Base-by-base conservation (phyloP, 352 stramenopile genomes). In the Pythium guiyangense region DNA sequence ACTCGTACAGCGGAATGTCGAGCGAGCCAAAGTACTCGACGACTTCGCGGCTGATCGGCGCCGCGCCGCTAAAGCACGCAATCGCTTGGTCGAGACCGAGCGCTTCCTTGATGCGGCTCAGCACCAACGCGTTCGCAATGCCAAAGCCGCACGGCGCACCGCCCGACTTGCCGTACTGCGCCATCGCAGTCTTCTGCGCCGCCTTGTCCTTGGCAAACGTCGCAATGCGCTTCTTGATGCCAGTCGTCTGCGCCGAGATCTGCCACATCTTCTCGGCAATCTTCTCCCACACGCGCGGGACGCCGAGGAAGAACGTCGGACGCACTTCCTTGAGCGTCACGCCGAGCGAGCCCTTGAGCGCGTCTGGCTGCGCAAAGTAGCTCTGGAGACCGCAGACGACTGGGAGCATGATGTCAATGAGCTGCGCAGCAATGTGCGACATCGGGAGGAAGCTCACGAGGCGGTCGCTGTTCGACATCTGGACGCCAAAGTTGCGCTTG, bases 11-110 rank as follows among this genome's bases (percentile, higher is more conserved):
- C 11, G 90, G 92, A 45, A 98, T 74, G 62, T 98, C 94, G 26
- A 98, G 67, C 22, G 91, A 97, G 52, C 81, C 86, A 64, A 99
- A 98, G 73, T 98, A 98, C 35, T 97, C 79, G 14, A 98, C 69
- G 15, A 97, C 88, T 59, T 98, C 92, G n/a, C 78, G 67, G 54
- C 86, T 88, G 58, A 98, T 97, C 4, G 94, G 94, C 27, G 96
- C 95, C 9, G 94, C 96, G 44, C 81, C 86, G 52, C 69, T 88
- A 52, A 89, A 92, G 55, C 57, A 77, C 15, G 73, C 72, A 49
- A 76, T 71, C 61, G 86, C 96, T 62, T 95, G 81, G 70, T 98
- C 90, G 53, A 98, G 65, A 45, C 94, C 94, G 29, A 98, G 80
- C 45, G 84, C 88, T 52, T 91, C 77, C 65, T 95, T 94, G 37